Base-by-base conservation (phyloP, 2,329 filamentous ascomycete genomes). In the Magnaporthiopsis poae region DNA sequence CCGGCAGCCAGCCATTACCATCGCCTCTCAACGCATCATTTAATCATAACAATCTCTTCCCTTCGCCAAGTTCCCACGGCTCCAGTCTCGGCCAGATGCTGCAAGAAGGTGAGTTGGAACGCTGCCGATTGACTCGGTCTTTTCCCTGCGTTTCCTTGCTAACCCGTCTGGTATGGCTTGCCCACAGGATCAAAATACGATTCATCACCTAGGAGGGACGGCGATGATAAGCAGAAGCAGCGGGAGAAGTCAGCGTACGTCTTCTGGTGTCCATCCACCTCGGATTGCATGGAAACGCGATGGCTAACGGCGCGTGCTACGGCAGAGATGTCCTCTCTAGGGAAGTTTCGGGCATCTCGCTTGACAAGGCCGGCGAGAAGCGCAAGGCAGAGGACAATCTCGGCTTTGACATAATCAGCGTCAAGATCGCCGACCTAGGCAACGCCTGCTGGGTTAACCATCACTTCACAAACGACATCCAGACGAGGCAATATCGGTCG, bases 391-490 rank as follows among this genome's bases (percentile, higher is more conserved):
- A 88, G 71, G 85, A 91, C 70, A 79, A 79, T 67, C 75, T 81
- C 74, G 73, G 78, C 71, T 73, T 81, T 71, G 90, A 93, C 69
- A 90, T 92, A 70, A 98, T 99, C 72, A 97, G 94, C 46, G 95
- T 99, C 77, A 99, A 99, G 81, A 99, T 99, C 80, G 95, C 95
- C 60, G 95, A 99, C 81, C 82, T 99, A 66, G 95, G 95, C 68
- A 99, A 99, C 76, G 95, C 95, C 27, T 99, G 95, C 81, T 99
- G 95, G 95, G 93, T 96, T 35, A 92, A 92, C 70, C 95, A 99
- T 76, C 95, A 99, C 78, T 99, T 99, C 79, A 99, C 95, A 74
- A 97, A 99, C 75, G 95, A 99, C 76, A 99, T 99, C 73, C 95
- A 99, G 77, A 99, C 95, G 11, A 86, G 95, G 73, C 95, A 99